A percentile compares a stretch with the other conserved stretches of the same genome.
Conservation (phyloP, 176 grass and related monocot genomes). For the Bothriochloa decipiens region DNA sequence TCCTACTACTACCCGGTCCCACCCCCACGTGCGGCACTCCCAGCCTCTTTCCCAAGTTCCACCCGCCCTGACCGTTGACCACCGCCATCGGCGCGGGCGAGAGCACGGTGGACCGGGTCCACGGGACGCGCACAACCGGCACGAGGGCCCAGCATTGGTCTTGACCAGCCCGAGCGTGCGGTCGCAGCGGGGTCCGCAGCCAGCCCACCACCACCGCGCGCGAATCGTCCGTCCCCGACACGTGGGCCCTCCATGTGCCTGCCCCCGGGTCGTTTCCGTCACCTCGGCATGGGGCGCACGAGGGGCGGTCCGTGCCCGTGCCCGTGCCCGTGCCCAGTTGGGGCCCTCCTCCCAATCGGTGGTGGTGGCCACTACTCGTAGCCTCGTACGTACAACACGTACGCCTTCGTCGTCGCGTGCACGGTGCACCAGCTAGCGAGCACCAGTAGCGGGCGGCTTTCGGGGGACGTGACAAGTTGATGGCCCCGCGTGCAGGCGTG, state of each 20-base stretch:
- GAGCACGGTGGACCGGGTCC: neutral
- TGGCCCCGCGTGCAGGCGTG: no score
- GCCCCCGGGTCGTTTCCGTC: slow-evolving; percentile 42
- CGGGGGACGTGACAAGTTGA: neutral
- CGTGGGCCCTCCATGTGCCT: slow-evolving; percentile 36
- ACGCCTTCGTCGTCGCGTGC: no score
- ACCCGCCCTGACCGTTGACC: slow-evolving; percentile 10
- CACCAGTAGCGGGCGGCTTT: neutral
- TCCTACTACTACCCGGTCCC: neutral
- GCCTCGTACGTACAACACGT: no score
- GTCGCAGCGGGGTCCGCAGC: slow-evolving; percentile 16
- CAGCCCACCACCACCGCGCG: neutral
- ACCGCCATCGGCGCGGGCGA: neutral
- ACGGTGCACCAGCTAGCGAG: neutral
- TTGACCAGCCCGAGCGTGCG: slow-evolving; percentile 41
- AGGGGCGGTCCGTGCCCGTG: neutral
- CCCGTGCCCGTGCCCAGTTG: neutral
- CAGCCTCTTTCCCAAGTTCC: neutral
- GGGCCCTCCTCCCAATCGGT: no score
- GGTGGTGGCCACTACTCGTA: no score
- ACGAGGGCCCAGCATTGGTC: neutral
- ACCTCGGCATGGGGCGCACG: slow-evolving; percentile 53
- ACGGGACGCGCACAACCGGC: neutral
- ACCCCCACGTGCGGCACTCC: neutral
- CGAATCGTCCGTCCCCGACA: slow-evolving; percentile 46